These are phyloP conservation scores for Hypoxylon rubiginosum DNA, from an alignment of 2,329 filamentous ascomycete genomes.

Conservation along the genomic window DNA sequence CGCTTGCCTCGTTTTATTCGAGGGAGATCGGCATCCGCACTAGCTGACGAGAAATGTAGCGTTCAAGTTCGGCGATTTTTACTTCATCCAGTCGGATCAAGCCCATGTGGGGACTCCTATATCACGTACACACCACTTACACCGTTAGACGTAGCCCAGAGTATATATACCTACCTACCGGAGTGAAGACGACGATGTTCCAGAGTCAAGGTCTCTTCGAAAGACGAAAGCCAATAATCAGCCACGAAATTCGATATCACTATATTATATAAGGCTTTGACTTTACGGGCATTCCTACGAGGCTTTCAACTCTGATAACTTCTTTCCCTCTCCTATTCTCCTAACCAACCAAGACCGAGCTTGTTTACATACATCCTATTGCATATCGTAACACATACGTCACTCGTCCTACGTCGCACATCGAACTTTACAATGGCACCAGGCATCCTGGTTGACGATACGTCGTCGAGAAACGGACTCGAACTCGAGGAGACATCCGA, in stretches of 20 bases:
- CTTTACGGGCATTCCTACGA: neutral
- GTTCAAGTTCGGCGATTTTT: conserved; percentile 49
- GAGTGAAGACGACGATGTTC: conserved; percentile 18
- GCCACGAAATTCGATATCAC: neutral
- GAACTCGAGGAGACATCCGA: conserved; percentile 61
- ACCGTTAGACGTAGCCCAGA: conserved; percentile 10
- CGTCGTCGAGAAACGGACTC: conserved; percentile 48
- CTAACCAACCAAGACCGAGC: neutral
- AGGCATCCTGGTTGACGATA: conserved; percentile 49
- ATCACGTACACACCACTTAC: conserved; percentile 43
- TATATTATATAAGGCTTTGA: neutral
- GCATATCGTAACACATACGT: neutral
- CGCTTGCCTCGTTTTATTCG: conserved; percentile 22
- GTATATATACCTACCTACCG: conserved; percentile 24
- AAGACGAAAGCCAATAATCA: neutral
- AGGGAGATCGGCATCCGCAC: conserved; percentile 28
- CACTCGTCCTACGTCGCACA: neutral
- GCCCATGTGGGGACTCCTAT: conserved; percentile 34
- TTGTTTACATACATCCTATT: neutral
- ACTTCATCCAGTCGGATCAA: conserved; percentile 35
- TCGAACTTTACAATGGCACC: conserved; percentile 49
- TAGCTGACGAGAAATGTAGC: conserved; percentile 8
- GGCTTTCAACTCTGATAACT: neutral
- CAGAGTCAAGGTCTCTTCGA: conserved; percentile 2
- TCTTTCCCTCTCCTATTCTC: neutral